These are phyloP conservation scores for Fomitopsis palustris DNA, from an alignment of 1,284 basidiomycete species.

Conservation along the genomic window DNA sequence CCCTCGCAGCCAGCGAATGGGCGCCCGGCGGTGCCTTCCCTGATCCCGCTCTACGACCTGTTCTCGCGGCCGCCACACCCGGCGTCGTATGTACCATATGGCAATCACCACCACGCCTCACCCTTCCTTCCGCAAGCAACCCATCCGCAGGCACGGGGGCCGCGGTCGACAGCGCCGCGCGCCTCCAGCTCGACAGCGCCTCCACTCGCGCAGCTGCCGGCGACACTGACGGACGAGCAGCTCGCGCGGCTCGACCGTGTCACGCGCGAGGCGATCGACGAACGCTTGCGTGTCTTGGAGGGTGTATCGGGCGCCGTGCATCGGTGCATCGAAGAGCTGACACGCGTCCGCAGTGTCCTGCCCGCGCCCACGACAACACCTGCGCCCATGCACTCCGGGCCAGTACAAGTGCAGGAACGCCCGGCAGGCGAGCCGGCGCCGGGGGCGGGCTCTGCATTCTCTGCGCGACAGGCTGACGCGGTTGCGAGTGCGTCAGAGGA, in stretches of 20 bases:
- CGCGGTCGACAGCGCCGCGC: neutral
- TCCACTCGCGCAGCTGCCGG: constrained; percentile 37
- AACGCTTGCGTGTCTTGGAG: constrained; percentile 73
- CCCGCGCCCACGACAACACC: constrained; percentile 31
- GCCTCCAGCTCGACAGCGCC: constrained; percentile 4
- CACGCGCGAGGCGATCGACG: constrained; percentile 79
- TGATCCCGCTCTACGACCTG: constrained; percentile 42
- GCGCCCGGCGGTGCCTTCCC: constrained; percentile 36
- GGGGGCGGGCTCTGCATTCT: neutral
- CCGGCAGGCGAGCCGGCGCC: neutral
- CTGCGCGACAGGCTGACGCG: neutral
- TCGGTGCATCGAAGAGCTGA: constrained; percentile 73
- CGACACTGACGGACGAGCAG: constrained; percentile 55
- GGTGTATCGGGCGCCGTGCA: constrained; percentile 68
- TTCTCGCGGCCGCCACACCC: constrained; percentile 2
- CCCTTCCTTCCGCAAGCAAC: neutral
- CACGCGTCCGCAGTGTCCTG: constrained; percentile 67
- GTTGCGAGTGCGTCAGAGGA: neutral
- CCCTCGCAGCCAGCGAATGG: neutral
- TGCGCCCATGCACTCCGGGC: neutral
- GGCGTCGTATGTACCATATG: neutral
- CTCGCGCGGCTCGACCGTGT: constrained; percentile 56
- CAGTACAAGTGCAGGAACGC: constrained; percentile 3
- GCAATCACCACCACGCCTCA: neutral
- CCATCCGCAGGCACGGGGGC: neutral